Conservation (phyloP, 192 early-diverging fungal genomes). For the Rhizophagus sp. region DNA sequence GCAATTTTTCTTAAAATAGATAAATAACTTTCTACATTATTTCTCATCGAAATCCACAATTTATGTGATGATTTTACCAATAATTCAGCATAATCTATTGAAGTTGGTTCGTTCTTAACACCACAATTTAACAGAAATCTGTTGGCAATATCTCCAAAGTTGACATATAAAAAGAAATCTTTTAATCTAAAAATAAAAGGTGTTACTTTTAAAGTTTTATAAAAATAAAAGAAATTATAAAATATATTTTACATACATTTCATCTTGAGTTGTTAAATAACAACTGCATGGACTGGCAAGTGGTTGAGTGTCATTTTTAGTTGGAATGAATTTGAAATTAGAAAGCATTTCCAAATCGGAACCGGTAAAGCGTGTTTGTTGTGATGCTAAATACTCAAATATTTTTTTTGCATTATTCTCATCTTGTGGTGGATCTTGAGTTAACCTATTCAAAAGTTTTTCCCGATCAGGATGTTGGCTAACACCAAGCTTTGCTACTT, state of each 20-base stretch:
- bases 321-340: slow-evolving; percentile 65
- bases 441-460: slow-evolving; percentile 41
- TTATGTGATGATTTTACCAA: slow-evolving; percentile 59
- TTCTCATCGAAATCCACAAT: slow-evolving; percentile 59
- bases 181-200: slow-evolving; percentile 42
- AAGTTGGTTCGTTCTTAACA: slow-evolving; percentile 76
- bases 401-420: slow-evolving; percentile 48
- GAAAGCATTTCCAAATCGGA: slow-evolving; percentile 56
- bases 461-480: slow-evolving; percentile 54
- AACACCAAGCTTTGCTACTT: slow-evolving; percentile 68
- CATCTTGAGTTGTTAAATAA: background rate
- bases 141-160: slow-evolving; percentile 74
- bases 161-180: slow-evolving; percentile 58
- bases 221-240: no score
- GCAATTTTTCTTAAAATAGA: slow-evolving; percentile 75
- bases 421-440: slow-evolving; percentile 31
- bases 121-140: slow-evolving; percentile 80
- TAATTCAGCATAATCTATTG: slow-evolving; percentile 65
- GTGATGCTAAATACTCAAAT: slow-evolving; percentile 69
- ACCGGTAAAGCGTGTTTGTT: slow-evolving; percentile 56
- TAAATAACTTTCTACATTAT: slow-evolving; percentile 66
- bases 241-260: background rate
- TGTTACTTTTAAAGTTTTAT: no score
- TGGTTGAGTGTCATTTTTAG: slow-evolving; percentile 6
- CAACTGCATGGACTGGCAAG: no score